A percentile compares a stretch with the other conserved stretches of the same genome.
Conservation (phyloP, 805 yeast species). For the Jamesozyma hellenica region DNA sequence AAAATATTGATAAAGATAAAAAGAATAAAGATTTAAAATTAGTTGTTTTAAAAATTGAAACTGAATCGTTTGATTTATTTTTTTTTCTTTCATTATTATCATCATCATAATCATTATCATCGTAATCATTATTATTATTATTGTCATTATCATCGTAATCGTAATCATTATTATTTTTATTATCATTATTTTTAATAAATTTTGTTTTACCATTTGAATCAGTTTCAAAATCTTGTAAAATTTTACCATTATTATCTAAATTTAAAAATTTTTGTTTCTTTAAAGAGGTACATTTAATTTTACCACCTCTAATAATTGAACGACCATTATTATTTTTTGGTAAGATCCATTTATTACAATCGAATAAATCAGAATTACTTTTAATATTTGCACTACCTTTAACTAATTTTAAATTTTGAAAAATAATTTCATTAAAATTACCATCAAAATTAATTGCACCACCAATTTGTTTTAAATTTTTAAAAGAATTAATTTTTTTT, state of each 20-base stretch:
- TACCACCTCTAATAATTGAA: slow-evolving; percentile 65
- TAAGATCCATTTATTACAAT: slow-evolving; percentile 55
- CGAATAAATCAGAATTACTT: slow-evolving; percentile 42
- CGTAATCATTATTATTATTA: not conserved
- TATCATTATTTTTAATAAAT: not conserved
- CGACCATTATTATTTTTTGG: slow-evolving; percentile 38
- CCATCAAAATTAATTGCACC: slow-evolving; percentile 74
- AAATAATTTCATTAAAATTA: slow-evolving; percentile 42
- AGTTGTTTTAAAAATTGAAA: not conserved
- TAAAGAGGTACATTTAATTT: slow-evolving; percentile 50
- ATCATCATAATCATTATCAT: not conserved
- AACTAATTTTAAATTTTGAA: slow-evolving; percentile 51
- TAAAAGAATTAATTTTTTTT: slow-evolving; percentile 46
- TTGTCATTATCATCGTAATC: not conserved
- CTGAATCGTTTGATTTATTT: not conserved
- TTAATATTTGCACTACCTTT: slow-evolving; percentile 64
- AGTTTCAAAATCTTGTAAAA: slow-evolving; percentile 20
- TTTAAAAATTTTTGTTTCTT: slow-evolving; percentile 34
- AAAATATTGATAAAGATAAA: not conserved
- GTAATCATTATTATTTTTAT: not conserved
- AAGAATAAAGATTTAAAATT: not conserved
- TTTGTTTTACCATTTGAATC: not conserved
- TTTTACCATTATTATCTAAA: slow-evolving; percentile 39
- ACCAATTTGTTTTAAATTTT: slow-evolving; percentile 52
- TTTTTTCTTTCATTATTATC: not conserved